These are phyloP conservation scores for Daldinia vernicosa DNA, from an alignment of 495 filamentous ascomycete species.

Conservation along the genomic window DNA sequence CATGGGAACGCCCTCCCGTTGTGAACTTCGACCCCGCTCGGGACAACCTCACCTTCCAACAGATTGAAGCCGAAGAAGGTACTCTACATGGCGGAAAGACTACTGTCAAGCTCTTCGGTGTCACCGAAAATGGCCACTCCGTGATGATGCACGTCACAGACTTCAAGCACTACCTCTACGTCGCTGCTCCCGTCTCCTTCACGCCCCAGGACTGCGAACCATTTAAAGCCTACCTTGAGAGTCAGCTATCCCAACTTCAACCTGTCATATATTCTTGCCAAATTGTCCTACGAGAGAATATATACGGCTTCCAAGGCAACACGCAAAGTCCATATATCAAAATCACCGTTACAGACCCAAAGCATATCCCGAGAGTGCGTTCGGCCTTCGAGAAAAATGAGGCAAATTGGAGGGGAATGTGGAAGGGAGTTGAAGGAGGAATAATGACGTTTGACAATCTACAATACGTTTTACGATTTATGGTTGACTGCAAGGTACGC, in stretches of 20 bases:
- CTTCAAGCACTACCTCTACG: constrained; percentile 96
- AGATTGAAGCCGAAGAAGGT: constrained; percentile 95
- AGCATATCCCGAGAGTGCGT: constrained; percentile 76
- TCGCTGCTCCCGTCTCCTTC: constrained; percentile 87
- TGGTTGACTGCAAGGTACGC: constrained; percentile 88
- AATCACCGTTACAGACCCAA: constrained; percentile 89
- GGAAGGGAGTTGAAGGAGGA: constrained; percentile 73
- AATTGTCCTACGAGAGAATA: constrained; percentile 83
- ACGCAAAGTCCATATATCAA: constrained; percentile 91
- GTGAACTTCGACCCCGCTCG: constrained; percentile 74
- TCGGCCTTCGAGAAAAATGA: constrained; percentile 73
- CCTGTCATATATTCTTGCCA: constrained; percentile 71
- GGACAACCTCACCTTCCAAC: constrained; percentile 85
- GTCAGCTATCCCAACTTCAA: constrained; percentile 69
- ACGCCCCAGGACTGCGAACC: constrained; percentile 74
- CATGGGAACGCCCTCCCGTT: constrained; percentile 85
- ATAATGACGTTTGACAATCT: constrained; percentile 93
- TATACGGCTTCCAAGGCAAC: constrained; percentile 93
- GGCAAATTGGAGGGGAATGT: constrained; percentile 90
- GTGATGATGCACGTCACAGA: constrained; percentile 94
- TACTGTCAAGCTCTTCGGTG: constrained; percentile 89
- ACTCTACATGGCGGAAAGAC: constrained; percentile 73
- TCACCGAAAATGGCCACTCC: constrained; percentile 95
- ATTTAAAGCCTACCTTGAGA: constrained; percentile 81
- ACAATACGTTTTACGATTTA: constrained; percentile 93